phyloP scores from a whole-genome alignment of 805 yeast genomes.

The Candida ovalis region DNA sequence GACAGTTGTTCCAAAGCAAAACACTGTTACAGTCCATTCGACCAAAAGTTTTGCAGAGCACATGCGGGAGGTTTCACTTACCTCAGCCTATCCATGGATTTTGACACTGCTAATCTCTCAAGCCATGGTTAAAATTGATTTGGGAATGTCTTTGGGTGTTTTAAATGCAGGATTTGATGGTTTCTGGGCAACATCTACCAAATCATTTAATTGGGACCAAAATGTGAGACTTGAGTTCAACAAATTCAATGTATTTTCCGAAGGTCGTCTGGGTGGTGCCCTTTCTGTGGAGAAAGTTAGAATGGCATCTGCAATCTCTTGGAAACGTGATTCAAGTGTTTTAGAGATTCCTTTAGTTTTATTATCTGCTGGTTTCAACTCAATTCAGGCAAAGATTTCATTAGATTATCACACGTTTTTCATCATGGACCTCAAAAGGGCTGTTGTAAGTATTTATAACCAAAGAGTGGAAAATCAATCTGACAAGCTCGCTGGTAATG shows the following conservation, averaged over 20 bases:
- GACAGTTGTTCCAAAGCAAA: slow-evolving; percentile 12
- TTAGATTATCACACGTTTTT: slow-evolving; percentile 86
- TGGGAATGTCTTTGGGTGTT: slow-evolving; percentile 82
- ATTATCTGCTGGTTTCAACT: slow-evolving; percentile 52
- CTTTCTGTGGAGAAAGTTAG: slow-evolving; percentile 47
- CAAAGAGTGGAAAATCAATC: slow-evolving; percentile 51
- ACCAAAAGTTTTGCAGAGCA: slow-evolving; percentile 39
- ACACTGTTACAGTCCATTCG: not conserved
- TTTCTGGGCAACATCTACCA: slow-evolving; percentile 67
- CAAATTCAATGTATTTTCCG: slow-evolving; percentile 46
- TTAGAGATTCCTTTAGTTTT: slow-evolving; percentile 65
- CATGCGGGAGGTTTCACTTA: slow-evolving; percentile 54
- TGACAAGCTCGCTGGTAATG: slow-evolving; percentile 57
- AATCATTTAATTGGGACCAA: slow-evolving; percentile 68
- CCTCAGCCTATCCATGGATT: slow-evolving; percentile 73
- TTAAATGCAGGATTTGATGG: slow-evolving; percentile 51
- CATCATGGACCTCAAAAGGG: slow-evolving; percentile 47
- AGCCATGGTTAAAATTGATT: slow-evolving; percentile 56
- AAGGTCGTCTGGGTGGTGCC: slow-evolving; percentile 79
- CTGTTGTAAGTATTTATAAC: slow-evolving; percentile 60
- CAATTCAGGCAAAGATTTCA: slow-evolving; percentile 56
- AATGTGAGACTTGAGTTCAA: slow-evolving; percentile 60
- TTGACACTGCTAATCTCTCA: slow-evolving; percentile 53
- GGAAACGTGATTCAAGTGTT: slow-evolving; percentile 48
- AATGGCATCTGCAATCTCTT: slow-evolving; percentile 63